phyloP scores from a whole-genome alignment of 805 yeast species.

The Candida caryicola region DNA sequence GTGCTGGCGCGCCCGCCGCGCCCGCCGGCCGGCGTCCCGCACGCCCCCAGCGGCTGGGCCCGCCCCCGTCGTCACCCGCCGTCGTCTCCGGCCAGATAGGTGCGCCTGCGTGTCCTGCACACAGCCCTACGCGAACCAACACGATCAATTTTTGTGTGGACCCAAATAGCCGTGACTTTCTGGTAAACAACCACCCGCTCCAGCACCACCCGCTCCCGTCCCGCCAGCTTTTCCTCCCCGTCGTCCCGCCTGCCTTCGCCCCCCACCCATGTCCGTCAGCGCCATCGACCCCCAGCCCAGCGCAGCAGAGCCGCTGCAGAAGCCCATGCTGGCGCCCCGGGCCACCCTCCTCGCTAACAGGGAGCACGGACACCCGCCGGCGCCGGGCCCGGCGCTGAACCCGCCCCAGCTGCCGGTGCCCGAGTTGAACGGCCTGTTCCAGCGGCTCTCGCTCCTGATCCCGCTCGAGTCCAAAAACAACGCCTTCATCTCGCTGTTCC shows the following conservation, averaged over 20 bases:
- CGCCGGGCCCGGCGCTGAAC: neutral
- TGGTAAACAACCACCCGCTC: no score
- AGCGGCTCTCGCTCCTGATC: constrained; percentile 24
- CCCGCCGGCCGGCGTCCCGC: neutral
- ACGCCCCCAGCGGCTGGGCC: neutral
- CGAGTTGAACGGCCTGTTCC: constrained; percentile 10
- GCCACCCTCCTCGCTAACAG: neutral
- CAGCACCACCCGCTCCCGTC: neutral
- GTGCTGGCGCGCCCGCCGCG: neutral
- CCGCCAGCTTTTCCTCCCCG: neutral
- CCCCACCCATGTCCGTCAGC: neutral
- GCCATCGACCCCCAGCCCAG: neutral
- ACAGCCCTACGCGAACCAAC: no score
- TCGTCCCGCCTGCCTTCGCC: no score
- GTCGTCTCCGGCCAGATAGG: neutral
- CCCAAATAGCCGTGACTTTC: neutral
- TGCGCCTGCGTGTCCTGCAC: no score
- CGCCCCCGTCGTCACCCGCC: neutral
- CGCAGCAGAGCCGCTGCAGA: no score
- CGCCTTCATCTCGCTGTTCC: constrained; percentile 24
- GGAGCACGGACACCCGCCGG: neutral
- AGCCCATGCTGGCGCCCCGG: no score
- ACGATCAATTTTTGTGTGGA: neutral
- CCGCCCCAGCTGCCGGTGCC: neutral
- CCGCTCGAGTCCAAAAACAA: constrained; percentile 27